These are phyloP conservation scores for Hypoxylon sp. DNA, from an alignment of 2,329 filamentous ascomycete species.

Conservation along the genomic window DNA sequence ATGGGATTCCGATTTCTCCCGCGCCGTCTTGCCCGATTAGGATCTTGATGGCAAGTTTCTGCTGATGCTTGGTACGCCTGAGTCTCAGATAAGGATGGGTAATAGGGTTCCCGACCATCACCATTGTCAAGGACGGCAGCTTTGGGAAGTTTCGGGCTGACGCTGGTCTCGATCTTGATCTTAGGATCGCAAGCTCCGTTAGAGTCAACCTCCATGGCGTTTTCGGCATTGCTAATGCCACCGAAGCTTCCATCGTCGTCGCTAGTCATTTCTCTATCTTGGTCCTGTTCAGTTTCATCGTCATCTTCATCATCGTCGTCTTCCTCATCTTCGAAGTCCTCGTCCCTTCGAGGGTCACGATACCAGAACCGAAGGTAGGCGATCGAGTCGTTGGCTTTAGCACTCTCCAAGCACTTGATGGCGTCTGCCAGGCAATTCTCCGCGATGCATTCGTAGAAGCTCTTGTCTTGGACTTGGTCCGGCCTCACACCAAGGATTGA, in stretches of 20 bases:
- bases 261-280: conserved; percentile 52
- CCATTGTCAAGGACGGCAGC: conserved; percentile 42
- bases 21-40: conserved; percentile 24
- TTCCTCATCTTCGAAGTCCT: conserved; percentile 63
- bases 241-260: conserved; percentile 59
- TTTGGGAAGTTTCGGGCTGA: conserved; percentile 54
- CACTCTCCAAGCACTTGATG: conserved; percentile 83
- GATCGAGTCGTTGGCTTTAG: conserved; percentile 92
- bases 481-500: conserved; percentile 82
- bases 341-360: conserved; percentile 76
- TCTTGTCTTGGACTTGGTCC: conserved; percentile 78
- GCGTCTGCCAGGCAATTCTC: conserved; percentile 83
- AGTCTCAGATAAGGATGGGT: conserved; percentile 34
- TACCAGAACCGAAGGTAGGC: conserved; percentile 91
- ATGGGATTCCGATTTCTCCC: conserved; percentile 51
- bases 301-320: conserved; percentile 63
- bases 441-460: conserved; percentile 90
- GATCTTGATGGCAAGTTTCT: conserved; percentile 30
- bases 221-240: conserved; percentile 62
- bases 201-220: conserved; percentile 60
- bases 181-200: conserved; percentile 49
- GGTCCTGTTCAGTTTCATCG: conserved; percentile 58
- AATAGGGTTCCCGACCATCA: conserved; percentile 3
- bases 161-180: conserved; percentile 57
- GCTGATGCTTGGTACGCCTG: conserved; percentile 49